Evolutionary conservation across 2,329 filamentous ascomycete species (phyloP).

Genomic region (Aspergillus puulaauensis): DNA sequence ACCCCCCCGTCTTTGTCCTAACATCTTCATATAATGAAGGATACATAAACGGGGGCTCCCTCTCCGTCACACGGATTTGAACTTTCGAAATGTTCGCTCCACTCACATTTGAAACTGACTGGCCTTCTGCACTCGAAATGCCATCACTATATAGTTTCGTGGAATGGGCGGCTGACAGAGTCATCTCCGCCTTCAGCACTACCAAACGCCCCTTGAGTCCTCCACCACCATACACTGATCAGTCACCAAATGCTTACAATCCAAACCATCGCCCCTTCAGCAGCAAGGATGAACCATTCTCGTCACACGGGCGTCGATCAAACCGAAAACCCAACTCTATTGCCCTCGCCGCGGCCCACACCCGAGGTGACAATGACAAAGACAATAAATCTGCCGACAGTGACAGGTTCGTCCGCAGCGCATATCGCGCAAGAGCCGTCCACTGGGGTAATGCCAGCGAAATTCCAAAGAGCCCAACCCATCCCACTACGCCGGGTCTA

Average conservation of each 20-base stretch:
- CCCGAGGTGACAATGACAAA: background rate
- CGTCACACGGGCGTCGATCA: background rate
- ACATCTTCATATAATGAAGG: background rate
- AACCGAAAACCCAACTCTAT: background rate
- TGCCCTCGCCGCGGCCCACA: background rate
- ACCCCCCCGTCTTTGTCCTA: background rate
- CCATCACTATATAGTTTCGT: conserved; percentile 2
- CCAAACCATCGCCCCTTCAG: background rate
- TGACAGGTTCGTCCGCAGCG: background rate
- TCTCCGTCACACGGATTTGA: background rate
- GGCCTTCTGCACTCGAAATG: background rate
- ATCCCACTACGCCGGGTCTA: background rate
- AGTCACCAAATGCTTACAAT: background rate
- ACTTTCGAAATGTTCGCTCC: background rate
- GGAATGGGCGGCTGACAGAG: background rate
- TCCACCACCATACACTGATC: background rate
- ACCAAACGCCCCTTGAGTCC: background rate
- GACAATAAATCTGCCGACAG: background rate
- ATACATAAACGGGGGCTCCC: background rate
- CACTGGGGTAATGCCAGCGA: conserved; percentile 7
- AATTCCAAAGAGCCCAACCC: background rate
- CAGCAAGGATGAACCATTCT: background rate
- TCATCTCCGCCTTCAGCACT: background rate
- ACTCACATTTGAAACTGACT: background rate
- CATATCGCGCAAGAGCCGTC: background rate